Evolutionary conservation across 108 stramenopile species (phyloP).

Genomic region (Pseudonitzschia delicatissima): DNA sequence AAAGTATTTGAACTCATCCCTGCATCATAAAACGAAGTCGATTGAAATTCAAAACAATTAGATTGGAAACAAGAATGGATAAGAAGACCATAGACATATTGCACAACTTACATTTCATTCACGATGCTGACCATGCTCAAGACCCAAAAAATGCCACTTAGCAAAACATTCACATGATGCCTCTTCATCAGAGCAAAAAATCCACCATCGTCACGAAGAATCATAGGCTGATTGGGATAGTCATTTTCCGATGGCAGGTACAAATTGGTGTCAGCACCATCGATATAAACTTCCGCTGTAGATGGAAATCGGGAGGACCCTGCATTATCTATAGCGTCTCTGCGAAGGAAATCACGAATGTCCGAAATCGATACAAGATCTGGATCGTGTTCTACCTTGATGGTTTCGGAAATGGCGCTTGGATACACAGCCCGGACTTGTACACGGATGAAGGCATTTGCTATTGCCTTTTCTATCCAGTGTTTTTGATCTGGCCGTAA

Average conservation of each 20-base stretch:
- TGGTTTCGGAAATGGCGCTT: conserved; percentile 47
- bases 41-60: neutral
- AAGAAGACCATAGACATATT: neutral
- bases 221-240: conserved; percentile 8
- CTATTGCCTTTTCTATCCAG: conserved; percentile 38
- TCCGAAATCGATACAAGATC: conserved; percentile 32
- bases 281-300: conserved; percentile 41
- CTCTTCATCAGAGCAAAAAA: conserved; percentile 13
- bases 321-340: conserved; percentile 12
- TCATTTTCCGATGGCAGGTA: conserved; percentile 47
- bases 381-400: conserved; percentile 82
- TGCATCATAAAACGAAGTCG: neutral
- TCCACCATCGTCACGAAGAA: conserved; percentile 27
- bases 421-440: conserved; percentile 62
- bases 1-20: conserved; percentile 61
- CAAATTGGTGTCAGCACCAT: conserved; percentile 51
- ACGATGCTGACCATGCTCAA: conserved; percentile 46
- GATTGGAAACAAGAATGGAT: neutral
- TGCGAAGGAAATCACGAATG: conserved; percentile 26
- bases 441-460: conserved; percentile 50
- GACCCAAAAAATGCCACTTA: conserved; percentile 78
- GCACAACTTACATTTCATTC: conserved; percentile 35
- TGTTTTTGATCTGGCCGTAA: conserved; percentile 22
- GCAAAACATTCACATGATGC: conserved; percentile 25
- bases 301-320: neutral